Percentiles rank a stretch among this genome's conserved stretches.
These are phyloP conservation scores for Syncephalastrum racemosum DNA, from an alignment of 371 early-diverging fungal species.

Conservation along the genomic window DNA sequence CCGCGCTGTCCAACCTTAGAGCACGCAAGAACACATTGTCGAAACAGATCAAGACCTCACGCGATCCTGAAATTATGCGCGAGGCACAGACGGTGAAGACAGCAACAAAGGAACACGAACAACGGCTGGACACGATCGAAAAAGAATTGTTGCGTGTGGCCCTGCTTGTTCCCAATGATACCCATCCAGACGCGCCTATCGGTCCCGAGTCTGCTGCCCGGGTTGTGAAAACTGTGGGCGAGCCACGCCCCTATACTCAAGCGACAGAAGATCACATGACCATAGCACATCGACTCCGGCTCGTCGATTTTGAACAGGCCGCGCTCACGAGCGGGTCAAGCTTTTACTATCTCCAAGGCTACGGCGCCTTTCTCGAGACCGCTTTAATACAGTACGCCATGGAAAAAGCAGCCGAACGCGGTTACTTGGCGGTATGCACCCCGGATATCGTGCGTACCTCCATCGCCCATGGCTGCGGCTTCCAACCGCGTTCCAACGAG, in stretches of 20 bases:
- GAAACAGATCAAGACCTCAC: slow-evolving; percentile 11
- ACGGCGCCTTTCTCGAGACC: slow-evolving; percentile 83
- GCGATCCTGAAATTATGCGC: neutral
- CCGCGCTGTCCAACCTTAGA: slow-evolving; percentile 43
- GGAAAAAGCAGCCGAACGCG: slow-evolving; percentile 67
- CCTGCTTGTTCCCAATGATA: slow-evolving; percentile 70
- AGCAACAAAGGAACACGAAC: slow-evolving; percentile 26
- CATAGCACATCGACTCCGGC: slow-evolving; percentile 58
- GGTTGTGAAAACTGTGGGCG: slow-evolving; percentile 49
- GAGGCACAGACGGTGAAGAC: no score
- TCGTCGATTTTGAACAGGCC: slow-evolving; percentile 86
- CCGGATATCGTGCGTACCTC: slow-evolving; percentile 87
- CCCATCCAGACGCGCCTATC: slow-evolving; percentile 65
- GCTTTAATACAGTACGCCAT: slow-evolving; percentile 87
- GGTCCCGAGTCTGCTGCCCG: slow-evolving; percentile 66
- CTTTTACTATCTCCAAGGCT: slow-evolving; percentile 85
- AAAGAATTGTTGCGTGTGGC: slow-evolving; percentile 37
- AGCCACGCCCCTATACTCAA: slow-evolving; percentile 16
- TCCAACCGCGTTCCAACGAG: slow-evolving; percentile 73
- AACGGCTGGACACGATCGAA: slow-evolving; percentile 45
- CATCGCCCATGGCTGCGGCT: slow-evolving; percentile 89
- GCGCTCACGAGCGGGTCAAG: slow-evolving; percentile 82
- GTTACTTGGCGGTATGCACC: slow-evolving; percentile 76
- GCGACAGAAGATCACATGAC: slow-evolving; percentile 68
- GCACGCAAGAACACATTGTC: slow-evolving; percentile 48